Percentiles rank a stretch among this genome's conserved stretches.
Conservation (phyloP, 768 basidiomycete species). For the Piloderma croceum region DNA sequence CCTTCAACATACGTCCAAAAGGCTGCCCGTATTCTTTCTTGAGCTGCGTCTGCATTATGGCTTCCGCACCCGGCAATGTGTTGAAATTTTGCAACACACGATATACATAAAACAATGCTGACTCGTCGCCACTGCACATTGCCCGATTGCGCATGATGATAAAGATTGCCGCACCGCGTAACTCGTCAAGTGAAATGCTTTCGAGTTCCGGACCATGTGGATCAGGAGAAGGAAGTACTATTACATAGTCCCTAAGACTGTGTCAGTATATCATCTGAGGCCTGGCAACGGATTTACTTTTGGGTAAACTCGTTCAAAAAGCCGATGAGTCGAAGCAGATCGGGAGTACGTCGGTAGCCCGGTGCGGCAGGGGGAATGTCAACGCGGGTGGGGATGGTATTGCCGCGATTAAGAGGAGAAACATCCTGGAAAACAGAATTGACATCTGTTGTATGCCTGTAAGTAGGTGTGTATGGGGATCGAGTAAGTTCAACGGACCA, state of each 20-base stretch:
- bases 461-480: too few species aligned
- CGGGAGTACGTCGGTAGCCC: constrained; percentile 6
- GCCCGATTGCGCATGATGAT: constrained; percentile 4
- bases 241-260: constrained; percentile 6
- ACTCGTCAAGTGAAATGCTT: constrained; percentile 4
- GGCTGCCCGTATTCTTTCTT: constrained; percentile 7
- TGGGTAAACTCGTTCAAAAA: constrained; percentile 9
- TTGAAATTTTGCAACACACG: constrained; percentile 7
- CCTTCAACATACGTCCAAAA: constrained; percentile 1
- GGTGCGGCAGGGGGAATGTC: constrained; percentile 3
- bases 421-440: background rate
- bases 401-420: background rate
- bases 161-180: constrained; percentile 1
- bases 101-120: constrained; percentile 9
- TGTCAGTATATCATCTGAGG: too few species aligned
- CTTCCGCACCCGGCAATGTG: background rate
- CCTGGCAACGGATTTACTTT: too few species aligned
- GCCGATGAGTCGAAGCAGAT: constrained; percentile 8
- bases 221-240: background rate
- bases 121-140: constrained; percentile 4
- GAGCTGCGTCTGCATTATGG: constrained; percentile 2
- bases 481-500: constrained; percentile 2
- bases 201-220: background rate
- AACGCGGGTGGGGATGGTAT: background rate
- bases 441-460: too few species aligned